A percentile compares a stretch with the other conserved stretches of the same genome.
Conservation (phyloP, 495 filamentous ascomycete genomes). For the Penicillium canariense region DNA sequence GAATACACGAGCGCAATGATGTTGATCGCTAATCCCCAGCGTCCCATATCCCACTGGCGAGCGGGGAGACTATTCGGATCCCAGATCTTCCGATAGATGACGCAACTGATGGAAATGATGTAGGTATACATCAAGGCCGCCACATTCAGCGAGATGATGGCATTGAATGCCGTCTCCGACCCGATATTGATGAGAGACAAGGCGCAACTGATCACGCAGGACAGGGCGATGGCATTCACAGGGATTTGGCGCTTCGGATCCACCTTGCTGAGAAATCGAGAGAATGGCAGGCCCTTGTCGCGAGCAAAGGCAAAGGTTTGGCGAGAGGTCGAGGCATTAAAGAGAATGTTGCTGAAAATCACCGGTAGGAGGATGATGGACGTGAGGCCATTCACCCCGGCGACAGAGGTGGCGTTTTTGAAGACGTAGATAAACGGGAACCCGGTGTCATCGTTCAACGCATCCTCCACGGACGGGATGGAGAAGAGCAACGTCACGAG, state of each 20-base stretch:
- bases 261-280: slow-evolving; percentile 28
- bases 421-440: slow-evolving; percentile 35
- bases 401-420: slow-evolving; percentile 15
- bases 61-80: slow-evolving; percentile 40
- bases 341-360: slow-evolving; percentile 35
- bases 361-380: slow-evolving; percentile 33
- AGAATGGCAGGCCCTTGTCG: slow-evolving; percentile 40
- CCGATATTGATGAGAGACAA: slow-evolving; percentile 45
- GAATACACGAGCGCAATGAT: slow-evolving; percentile 34
- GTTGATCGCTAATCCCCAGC: slow-evolving; percentile 35
- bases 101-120: slow-evolving; percentile 38
- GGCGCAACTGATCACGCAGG: slow-evolving; percentile 23
- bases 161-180: slow-evolving; percentile 43
- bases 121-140: slow-evolving; percentile 43
- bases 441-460: slow-evolving; percentile 25
- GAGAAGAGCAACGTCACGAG: slow-evolving; percentile 43
- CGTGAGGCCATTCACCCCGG: slow-evolving; percentile 30
- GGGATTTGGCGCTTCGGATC: slow-evolving; percentile 45
- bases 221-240: slow-evolving; percentile 41
- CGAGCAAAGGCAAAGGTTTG: slow-evolving; percentile 45
- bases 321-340: slow-evolving; percentile 37
- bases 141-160: slow-evolving; percentile 43
- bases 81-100: slow-evolving; percentile 36
- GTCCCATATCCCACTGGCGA: slow-evolving; percentile 41
- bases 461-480: slow-evolving; percentile 34